phyloP scores from a whole-genome alignment of 345 rosid genomes.

The Syzygium aqueum region DNA sequence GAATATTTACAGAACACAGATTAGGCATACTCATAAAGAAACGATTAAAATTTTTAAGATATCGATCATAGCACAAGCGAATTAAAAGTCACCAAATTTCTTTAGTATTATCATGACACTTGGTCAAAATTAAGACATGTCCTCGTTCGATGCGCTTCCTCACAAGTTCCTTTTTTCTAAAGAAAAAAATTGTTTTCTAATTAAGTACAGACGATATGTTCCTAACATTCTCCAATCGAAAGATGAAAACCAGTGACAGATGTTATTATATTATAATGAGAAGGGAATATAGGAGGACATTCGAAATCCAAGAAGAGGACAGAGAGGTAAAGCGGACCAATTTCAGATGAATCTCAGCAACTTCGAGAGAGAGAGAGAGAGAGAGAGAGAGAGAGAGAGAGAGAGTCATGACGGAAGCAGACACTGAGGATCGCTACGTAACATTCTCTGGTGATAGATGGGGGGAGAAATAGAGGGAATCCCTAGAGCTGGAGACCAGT shows the following conservation, averaged over 20 bases:
- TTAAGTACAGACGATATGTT: not conserved
- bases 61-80: fast-evolving
- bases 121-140: not conserved
- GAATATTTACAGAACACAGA: not conserved
- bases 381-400: not conserved
- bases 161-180: not conserved
- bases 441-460: conserved; percentile 43
- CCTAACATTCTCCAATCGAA: not conserved
- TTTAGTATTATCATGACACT: not conserved
- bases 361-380: conserved; percentile 33
- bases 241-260: not conserved
- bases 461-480: conserved; percentile 14
- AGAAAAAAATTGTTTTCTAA: not conserved
- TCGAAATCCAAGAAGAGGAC: conserved; percentile 40
- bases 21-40: not conserved
- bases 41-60: not conserved
- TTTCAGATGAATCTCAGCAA: conserved; percentile 56
- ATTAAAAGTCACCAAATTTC: not conserved
- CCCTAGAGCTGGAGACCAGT: conserved; percentile 30
- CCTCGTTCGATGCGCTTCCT: not conserved
- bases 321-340: conserved; percentile 22
- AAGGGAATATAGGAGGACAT: conserved; percentile 11
- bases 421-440: conserved; percentile 40
- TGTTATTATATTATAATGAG: not conserved
- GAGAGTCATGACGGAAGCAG: not conserved